These are phyloP conservation scores for Sclerospora graminicola DNA, from an alignment of 352 stramenopile genomes.

Conservation along the genomic window DNA sequence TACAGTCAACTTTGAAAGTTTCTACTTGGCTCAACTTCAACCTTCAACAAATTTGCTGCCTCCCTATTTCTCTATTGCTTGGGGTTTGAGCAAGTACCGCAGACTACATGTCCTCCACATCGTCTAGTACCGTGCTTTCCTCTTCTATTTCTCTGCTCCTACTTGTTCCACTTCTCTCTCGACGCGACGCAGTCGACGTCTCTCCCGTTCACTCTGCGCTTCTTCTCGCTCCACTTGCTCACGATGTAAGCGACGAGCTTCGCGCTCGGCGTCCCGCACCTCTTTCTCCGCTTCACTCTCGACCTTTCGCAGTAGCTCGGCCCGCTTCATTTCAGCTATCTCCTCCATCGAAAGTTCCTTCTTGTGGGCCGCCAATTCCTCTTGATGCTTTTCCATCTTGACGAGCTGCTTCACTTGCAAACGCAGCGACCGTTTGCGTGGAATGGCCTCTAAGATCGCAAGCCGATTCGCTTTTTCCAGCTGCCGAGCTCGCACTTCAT, in stretches of 20 bases:
- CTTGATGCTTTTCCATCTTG: slow-evolving; percentile 61
- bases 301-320: slow-evolving; percentile 56
- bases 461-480: slow-evolving; percentile 65
- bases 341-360: slow-evolving; percentile 51
- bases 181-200: slow-evolving; percentile 39
- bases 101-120: background rate
- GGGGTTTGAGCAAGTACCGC: too few relatives aligned
- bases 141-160: slow-evolving; percentile 24
- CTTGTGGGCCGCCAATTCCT: slow-evolving; percentile 35
- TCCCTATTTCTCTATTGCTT: too few relatives aligned
- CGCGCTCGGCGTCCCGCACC: slow-evolving; percentile 35
- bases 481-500: slow-evolving; percentile 32
- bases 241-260: slow-evolving; percentile 34
- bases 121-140: slow-evolving; percentile 21
- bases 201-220: slow-evolving; percentile 38
- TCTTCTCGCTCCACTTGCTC: slow-evolving; percentile 53
- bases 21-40: too few relatives aligned
- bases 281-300: slow-evolving; percentile 56
- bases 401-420: slow-evolving; percentile 82
- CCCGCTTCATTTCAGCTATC: slow-evolving; percentile 56
- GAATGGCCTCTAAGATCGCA: slow-evolving; percentile 76
- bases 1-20: too few relatives aligned
- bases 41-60: too few relatives aligned
- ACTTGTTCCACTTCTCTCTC: slow-evolving; percentile 37
- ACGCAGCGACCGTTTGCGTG: slow-evolving; percentile 68